These are phyloP conservation scores for Oehlia diaphana DNA, from an alignment of 192 early-diverging fungal genomes.

Conservation along the genomic window DNA sequence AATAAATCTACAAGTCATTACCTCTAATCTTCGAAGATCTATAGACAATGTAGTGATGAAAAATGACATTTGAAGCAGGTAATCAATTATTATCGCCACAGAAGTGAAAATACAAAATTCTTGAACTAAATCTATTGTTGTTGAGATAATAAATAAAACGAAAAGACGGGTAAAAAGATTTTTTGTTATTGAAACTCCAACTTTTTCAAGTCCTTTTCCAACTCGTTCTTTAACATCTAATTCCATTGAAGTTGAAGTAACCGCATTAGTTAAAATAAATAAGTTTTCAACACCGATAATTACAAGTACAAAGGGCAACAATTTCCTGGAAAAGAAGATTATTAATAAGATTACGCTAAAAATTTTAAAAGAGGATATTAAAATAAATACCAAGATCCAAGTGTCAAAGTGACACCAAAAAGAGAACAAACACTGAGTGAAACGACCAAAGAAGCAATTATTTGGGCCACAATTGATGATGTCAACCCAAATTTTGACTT, in stretches of 20 bases:
- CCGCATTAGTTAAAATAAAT: conserved; percentile 69
- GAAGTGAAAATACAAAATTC: conserved; percentile 76
- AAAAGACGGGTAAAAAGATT: conserved; percentile 57
- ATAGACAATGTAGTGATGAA: conserved; percentile 79
- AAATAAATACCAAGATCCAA: conserved; percentile 63
- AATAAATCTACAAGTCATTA: conserved; percentile 25
- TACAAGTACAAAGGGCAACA: conserved; percentile 63
- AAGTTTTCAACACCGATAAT: conserved; percentile 79
- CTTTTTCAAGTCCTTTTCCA: conserved; percentile 64
- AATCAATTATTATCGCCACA: conserved; percentile 71
- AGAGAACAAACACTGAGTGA: conserved; percentile 65
- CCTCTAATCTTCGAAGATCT: conserved; percentile 78
- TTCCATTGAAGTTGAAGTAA: conserved; percentile 68
- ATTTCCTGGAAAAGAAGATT: neutral
- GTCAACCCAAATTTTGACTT: conserved; percentile 77
- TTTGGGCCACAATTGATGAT: conserved; percentile 64
- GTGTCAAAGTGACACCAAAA: conserved; percentile 55
- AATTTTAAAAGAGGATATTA: neutral
- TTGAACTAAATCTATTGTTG: conserved; percentile 60
- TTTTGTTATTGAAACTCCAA: conserved; percentile 65
- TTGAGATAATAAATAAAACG: conserved; percentile 58
- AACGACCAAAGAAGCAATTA: conserved; percentile 61
- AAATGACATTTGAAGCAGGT: conserved; percentile 79
- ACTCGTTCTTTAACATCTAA: conserved; percentile 73
- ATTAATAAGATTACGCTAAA: neutral